These are phyloP conservation scores for Podila epicladia DNA, from an alignment of 192 early-diverging fungal genomes.

Conservation along the genomic window DNA sequence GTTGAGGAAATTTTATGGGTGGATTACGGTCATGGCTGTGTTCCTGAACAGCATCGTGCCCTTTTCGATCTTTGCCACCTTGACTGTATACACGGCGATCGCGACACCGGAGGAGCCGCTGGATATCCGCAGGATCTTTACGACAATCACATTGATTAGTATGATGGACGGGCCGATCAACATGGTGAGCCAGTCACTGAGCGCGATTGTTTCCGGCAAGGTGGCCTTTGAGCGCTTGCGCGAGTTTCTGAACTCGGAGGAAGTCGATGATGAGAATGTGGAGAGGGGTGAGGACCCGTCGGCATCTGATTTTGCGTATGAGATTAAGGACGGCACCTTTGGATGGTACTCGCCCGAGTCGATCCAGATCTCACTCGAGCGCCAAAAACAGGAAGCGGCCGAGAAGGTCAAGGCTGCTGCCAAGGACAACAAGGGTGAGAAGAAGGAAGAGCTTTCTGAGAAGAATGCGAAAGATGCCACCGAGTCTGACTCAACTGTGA, in stretches of 20 bases:
- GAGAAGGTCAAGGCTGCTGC: constrained; percentile 13
- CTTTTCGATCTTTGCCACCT: constrained; percentile 52
- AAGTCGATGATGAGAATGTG: constrained; percentile 74
- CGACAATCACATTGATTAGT: constrained; percentile 81
- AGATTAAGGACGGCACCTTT: constrained; percentile 30
- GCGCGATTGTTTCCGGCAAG: constrained; percentile 67
- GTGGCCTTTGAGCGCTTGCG: constrained; percentile 74
- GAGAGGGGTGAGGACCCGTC: constrained; percentile 22
- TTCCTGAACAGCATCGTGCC: constrained; percentile 39
- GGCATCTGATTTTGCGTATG: constrained; percentile 16
- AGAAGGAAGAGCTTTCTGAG: background rate
- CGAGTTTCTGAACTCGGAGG: constrained; percentile 76
- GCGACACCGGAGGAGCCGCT: constrained; percentile 44
- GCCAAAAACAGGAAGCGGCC: constrained; percentile 18
- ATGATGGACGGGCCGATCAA: constrained; percentile 77
- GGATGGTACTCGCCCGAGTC: constrained; percentile 48
- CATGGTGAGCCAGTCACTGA: constrained; percentile 70
- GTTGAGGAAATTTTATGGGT: constrained; percentile 21
- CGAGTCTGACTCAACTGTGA: background rate
- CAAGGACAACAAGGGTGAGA: constrained; percentile 5
- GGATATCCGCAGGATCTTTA: constrained; percentile 71
- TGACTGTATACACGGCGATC: constrained; percentile 41
- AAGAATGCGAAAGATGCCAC: background rate
- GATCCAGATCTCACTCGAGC: constrained; percentile 14
- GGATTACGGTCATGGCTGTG: constrained; percentile 2